Base-by-base conservation (phyloP, 176 grass and related monocot species). In the Bothriochloa decipiens region DNA sequence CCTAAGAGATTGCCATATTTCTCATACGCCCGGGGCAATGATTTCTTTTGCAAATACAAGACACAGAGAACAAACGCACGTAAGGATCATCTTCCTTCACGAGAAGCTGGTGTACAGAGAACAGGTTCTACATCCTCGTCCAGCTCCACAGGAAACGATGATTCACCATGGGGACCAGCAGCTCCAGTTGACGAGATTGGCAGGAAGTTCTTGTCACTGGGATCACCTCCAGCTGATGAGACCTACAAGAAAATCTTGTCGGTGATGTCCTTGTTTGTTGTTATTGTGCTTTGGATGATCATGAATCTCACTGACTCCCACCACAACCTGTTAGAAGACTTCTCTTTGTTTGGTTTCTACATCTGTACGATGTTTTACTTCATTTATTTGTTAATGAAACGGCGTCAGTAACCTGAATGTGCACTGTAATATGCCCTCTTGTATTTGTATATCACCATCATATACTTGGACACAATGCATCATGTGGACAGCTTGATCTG, bases 11-110 rank as follows among this genome's bases (percentile, higher is more conserved):
- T 46, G 1, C 4, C 75, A 36, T 70, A 57, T n/a, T 86, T 86
- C 39, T 77, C 61, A 2, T 86, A 86, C 33, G 78, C 47, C 27
- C 65, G 63, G 18, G 42, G 41, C 46, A 75, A 18, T 18, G 72
- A 75, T 28, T 75, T 33, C 1, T 75, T 75, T 17, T 75, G 16
- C 28, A 52, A 20, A 22, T 17, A 75, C 46, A 27, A 75, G 46
- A 53, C 14, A 6, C 14, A 16, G 4, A 10, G 4, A 11, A 15
- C 46, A 35, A 0, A 75, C 0, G 46, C 4, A 35, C 46, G 11
- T 22, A 60, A 60, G 55, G 72, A 33, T 8, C 2, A 28, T 71
- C 68, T 41, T 43, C 6, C 22, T 33, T 7, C 72, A 33, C 7
- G 6, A 35, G 46, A 8, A 17, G 70, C 5, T 72, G 41, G 18